Evolutionary conservation across 257 asterid genomes (phyloP), one percentile per base, ranked within the genome.

Genomic region (Mentha longifolia): DNA sequence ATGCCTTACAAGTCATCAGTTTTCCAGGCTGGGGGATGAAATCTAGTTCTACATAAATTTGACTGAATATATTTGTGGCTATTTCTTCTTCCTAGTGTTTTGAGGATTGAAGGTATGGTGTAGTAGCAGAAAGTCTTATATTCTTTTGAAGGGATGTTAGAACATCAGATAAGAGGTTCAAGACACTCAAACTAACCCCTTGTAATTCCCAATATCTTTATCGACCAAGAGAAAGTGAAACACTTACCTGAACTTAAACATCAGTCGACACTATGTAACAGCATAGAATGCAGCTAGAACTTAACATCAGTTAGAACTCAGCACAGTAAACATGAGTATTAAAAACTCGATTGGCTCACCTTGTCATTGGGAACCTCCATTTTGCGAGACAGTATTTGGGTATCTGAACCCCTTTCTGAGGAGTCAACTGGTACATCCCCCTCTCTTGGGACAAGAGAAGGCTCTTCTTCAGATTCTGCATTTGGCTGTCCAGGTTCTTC

Each of bases 291-390:
- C 25, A 28, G 50, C 28, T 54, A n/a, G 1, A 75, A 33, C 59
- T 8, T 16, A 31, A 25, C 9, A 19, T 57, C 25, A 57, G 49
- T 49, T 11, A 11, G n/a, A 42, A 42, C 11, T 20, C 66, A 49
- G 52, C 67, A 22, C 54, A 69, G 6, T 49, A 41, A 7, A 41
- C 8, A 58, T 9, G n/a, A n/a, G 68, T 11, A 71, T 9, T 58
- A 61, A 71, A 46, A 12, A 33, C 58, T 31, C 39, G 3, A 52
- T 31, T 45, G 37, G 47, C 33, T 71, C 65, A 94, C 99, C 97
- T 88, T 94, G 73, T 86, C 92, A 80, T 85, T 94, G 3, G 99
- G 95, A 68, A 94, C 99, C 74, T 88, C 98, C 82, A 94, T 91
- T 83, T 86, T 90, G 78, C 88, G 92, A 17, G 98, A 78, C 64